A percentile compares a stretch with the other conserved stretches of the same genome.
Conservation (phyloP, 1,139 yeast species). For the Suhomyces maxii region DNA sequence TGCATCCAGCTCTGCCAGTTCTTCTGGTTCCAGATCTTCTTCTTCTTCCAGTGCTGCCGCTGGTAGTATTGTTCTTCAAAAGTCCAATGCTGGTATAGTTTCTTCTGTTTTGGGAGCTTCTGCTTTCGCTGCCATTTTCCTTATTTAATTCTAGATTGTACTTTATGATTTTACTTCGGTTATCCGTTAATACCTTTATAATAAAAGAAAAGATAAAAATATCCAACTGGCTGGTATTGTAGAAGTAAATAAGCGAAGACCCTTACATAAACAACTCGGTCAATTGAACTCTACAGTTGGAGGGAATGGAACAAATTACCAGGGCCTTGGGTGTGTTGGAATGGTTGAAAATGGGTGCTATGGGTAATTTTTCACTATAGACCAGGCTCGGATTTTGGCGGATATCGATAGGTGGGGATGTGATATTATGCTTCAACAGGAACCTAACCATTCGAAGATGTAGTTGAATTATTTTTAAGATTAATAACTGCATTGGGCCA, state of each 20-base stretch:
- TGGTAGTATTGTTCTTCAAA: not conserved
- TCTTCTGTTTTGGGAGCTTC: slow-evolving; percentile 9
- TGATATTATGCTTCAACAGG: too few species aligned
- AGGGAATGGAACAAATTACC: too few species aligned
- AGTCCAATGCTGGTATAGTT: slow-evolving; percentile 3
- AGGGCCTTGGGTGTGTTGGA: too few species aligned
- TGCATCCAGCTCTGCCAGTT: not conserved
- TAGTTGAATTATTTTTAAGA: too few species aligned
- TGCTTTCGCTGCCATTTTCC: slow-evolving; percentile 6
- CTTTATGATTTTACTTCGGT: not conserved
- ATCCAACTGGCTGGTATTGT: not conserved
- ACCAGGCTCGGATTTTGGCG: too few species aligned
- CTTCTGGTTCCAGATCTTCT: not conserved
- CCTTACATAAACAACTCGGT: not conserved
- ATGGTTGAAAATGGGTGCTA: too few species aligned
- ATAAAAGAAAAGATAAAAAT: not conserved
- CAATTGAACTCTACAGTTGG: too few species aligned
- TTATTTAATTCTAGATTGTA: slow-evolving; percentile 4
- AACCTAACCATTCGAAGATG: too few species aligned
- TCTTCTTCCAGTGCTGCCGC: slow-evolving; percentile 3
- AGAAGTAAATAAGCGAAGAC: not conserved
- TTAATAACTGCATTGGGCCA: too few species aligned
- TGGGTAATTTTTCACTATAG: too few species aligned
- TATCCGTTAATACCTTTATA: not conserved
- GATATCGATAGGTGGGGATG: too few species aligned